Evolutionary conservation across 1,284 basidiomycete species (phyloP), one percentile per base, ranked within the genome.

Genomic region (Takashimella tepidaria): DNA sequence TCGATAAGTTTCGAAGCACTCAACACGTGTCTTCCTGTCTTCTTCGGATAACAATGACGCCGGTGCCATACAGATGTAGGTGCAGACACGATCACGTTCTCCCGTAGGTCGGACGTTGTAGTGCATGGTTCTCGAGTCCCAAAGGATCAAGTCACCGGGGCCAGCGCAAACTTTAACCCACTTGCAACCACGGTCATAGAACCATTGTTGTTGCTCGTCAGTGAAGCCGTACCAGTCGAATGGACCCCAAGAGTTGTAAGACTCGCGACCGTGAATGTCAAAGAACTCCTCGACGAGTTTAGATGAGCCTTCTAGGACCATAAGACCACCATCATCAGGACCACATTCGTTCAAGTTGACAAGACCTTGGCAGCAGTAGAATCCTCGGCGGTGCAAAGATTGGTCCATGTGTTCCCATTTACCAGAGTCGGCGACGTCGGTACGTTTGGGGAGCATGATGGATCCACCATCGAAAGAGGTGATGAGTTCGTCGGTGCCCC

Each of bases 381-480:
- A 70, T 43, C 63, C 66, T 4, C 64, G 62, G 41, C 73, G 62
- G 41, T 58, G 50, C 16, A 75, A 72, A 48, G 67, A 69, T 58
- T 76, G 74, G 55, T 74, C 72, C 42, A 70, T 63, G 62, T 76
- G 76, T 6, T 70, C 72, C 76, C 75, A 77, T 10, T 43, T 52
- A 26, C 62, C 54, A 46, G 58, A 41, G 49, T 69, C 51, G 40
- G 66, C 67, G 31, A 37, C 31, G 31, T 37, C 31, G 10, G 62
- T 57, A 4, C 56, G 53, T 11, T 62, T 57, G 0, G 75, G 74
- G 8, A 76, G 53, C 11, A 74, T 73, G 37, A 76, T 63, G 61
- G 76, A 76, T 51, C 68, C 58, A 5, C 63, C 63, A 43, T 71
- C 69, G 44, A 71, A 72, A 23, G 61, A 63, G 8, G 60, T 63